Base-by-base conservation (phyloP, 2,329 filamentous ascomycete species). In the Phaeosphaeriaceae sp. region DNA sequence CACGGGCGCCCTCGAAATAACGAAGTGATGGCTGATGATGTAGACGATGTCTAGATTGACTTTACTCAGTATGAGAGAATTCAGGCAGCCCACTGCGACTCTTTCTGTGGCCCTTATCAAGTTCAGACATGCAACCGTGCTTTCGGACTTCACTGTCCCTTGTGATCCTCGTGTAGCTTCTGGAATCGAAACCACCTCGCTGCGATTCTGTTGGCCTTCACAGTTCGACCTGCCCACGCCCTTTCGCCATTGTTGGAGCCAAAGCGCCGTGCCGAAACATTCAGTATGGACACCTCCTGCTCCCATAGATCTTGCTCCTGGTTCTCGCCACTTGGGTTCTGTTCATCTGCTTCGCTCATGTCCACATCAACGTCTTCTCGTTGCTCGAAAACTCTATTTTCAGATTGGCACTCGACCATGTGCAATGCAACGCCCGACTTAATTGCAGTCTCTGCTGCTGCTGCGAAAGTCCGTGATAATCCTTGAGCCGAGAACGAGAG, bases 401-500 rank as follows among this genome's bases (percentile, higher is more conserved):
- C 49, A 35, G 59, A 61, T 35, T 66, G 46, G 55, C 77, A 80
- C 59, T 84, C 82, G 3, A 77, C 78, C 28, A 84, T 54, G n/a
- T 80, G 54, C 13, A 84, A 75, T 49, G 69, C 68, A n/a, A 72
- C 76, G 3, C 62, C 63, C 0, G 72, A 63, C 21, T 61, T 68
- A 55, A 75, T 56, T 0, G 88, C 88, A 1, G 85, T 83, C 58
- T 92, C 90, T 9, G 91, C 84, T 1, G 91, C 76, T 0, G 81
- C 78, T 1, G 90, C 84, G n/a, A 88, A 81, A 1, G 88, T 89
- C 57, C 83, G 83, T 21, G 86, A 83, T 13, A 94, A 74, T 0
- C 91, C 91, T 76, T 93, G 91, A 0, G 88, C 90, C 52, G 89
- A 93, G 86, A 90, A 93, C 59, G 91, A 89, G 61, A 88, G 88